Conservation (phyloP, 2,329 filamentous ascomycete genomes). For the Colletotrichum sp. region DNA sequence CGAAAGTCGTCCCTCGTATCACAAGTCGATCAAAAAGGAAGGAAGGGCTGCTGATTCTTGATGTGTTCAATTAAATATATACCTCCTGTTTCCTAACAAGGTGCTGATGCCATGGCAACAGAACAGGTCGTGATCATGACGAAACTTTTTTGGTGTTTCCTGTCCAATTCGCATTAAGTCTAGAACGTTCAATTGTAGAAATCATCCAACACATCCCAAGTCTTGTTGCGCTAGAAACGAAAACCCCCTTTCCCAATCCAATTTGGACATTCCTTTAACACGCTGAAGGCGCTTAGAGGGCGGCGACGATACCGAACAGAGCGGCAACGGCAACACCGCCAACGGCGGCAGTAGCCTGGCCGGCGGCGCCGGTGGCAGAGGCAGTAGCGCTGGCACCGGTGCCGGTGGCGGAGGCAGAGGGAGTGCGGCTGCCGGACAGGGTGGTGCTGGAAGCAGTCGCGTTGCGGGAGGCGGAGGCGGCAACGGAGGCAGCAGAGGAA, state of each 20-base stretch:
- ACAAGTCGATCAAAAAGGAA: neutral
- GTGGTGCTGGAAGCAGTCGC: neutral
- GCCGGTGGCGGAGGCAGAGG: neutral
- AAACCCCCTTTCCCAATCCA: neutral
- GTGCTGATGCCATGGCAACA: neutral
- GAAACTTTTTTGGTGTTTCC: neutral
- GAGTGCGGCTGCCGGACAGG: neutral
- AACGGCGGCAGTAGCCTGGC: neutral
- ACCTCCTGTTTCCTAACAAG: neutral
- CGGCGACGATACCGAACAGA: slow-evolving; percentile 11
- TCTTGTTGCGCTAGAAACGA: neutral
- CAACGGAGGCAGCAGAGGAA: neutral
- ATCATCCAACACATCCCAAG: neutral
- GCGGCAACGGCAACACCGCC: slow-evolving; percentile 13
- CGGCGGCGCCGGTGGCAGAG: neutral
- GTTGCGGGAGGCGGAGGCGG: slow-evolving; percentile 22
- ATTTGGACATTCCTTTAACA: too few relatives aligned
- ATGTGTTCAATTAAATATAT: slow-evolving; percentile 3
- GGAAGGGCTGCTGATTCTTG: neutral
- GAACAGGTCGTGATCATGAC: neutral
- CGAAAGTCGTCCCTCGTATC: neutral
- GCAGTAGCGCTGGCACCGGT: neutral
- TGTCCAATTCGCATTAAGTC: neutral
- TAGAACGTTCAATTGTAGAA: neutral
- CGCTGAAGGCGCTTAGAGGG: neutral